These are phyloP conservation scores for Venturiaceae sp. DNA, from an alignment of 2,329 filamentous ascomycete genomes.

Conservation along the genomic window DNA sequence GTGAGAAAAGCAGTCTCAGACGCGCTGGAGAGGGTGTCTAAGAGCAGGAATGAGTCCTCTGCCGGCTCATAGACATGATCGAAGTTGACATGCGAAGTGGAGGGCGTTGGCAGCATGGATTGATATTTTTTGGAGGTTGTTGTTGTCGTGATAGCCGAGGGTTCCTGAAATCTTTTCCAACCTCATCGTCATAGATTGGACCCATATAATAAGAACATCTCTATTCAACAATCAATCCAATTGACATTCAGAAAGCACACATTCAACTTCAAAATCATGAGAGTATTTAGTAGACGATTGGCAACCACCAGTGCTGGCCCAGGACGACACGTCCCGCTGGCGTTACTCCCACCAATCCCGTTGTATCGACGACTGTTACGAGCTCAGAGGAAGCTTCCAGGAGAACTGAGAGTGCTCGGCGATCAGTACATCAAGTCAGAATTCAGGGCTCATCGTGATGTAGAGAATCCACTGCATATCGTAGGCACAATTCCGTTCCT, in stretches of 20 bases:
- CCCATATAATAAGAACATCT: not conserved
- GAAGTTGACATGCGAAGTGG: constrained; percentile 84
- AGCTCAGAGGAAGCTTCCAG: constrained; percentile 67
- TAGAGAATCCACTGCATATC: constrained; percentile 88
- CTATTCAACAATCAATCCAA: not conserved
- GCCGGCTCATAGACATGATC: constrained; percentile 87
- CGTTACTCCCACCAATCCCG: constrained; percentile 76
- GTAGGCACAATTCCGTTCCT: constrained; percentile 41
- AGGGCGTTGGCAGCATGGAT: constrained; percentile 82
- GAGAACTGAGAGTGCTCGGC: constrained; percentile 69
- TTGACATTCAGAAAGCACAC: not conserved
- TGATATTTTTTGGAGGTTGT: not conserved
- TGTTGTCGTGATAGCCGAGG: not conserved
- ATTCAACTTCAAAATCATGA: constrained; percentile 17
- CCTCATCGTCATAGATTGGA: constrained; percentile 1
- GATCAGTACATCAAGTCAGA: constrained; percentile 92
- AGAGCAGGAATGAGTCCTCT: constrained; percentile 88
- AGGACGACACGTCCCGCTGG: constrained; percentile 37
- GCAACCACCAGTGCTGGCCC: constrained; percentile 21
- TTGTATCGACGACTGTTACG: constrained; percentile 83
- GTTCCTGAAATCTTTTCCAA: not conserved
- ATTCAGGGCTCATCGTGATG: constrained; percentile 71
- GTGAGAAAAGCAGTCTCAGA: constrained; percentile 61
- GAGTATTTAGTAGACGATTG: constrained; percentile 18
- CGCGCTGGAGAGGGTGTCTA: constrained; percentile 75